These are phyloP conservation scores for Aspergillus oerlinghausenensis DNA, from an alignment of 2,329 filamentous ascomycete genomes.

Conservation along the genomic window DNA sequence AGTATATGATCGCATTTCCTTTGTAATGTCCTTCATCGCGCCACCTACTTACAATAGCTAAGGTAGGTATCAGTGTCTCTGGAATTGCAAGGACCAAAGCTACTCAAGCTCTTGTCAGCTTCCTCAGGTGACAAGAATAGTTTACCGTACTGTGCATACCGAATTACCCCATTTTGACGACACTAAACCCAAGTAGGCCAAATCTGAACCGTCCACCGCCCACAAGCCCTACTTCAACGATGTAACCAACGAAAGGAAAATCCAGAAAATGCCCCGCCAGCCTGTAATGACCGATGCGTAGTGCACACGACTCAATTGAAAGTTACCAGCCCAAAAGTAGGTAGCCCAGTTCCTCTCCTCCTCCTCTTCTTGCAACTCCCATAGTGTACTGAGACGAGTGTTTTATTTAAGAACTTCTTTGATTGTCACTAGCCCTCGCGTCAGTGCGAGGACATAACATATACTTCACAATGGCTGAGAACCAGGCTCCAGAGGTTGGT, in stretches of 20 bases:
- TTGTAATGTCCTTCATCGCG: background rate
- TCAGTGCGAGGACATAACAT: slow-evolving; percentile 21
- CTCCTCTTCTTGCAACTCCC: slow-evolving; percentile 19
- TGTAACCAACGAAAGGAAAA: background rate
- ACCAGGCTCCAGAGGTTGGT: slow-evolving; percentile 38
- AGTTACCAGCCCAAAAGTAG: slow-evolving; percentile 14
- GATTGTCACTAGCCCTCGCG: slow-evolving; percentile 13
- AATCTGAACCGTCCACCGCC: background rate
- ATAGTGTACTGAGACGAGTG: slow-evolving; percentile 16
- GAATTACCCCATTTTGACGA: background rate
- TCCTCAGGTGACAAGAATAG: background rate
- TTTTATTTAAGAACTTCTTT: slow-evolving; percentile 13
- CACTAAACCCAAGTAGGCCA: background rate
- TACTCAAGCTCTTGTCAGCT: background rate
- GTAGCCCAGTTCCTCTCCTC: slow-evolving; percentile 14
- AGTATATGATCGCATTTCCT: background rate
- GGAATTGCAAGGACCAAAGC: background rate
- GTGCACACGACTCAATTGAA: slow-evolving; percentile 27
- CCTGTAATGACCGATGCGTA: slow-evolving; percentile 12
- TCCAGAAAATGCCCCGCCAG: slow-evolving; percentile 21
- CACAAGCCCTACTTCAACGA: slow-evolving; percentile 12
- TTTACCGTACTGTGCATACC: background rate
- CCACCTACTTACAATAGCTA: background rate
- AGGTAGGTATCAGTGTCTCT: background rate
- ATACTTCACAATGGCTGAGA: slow-evolving; percentile 36